Evolutionary conservation across 306 rosid genomes (phyloP).

Genomic region (Quercus dentata): DNA sequence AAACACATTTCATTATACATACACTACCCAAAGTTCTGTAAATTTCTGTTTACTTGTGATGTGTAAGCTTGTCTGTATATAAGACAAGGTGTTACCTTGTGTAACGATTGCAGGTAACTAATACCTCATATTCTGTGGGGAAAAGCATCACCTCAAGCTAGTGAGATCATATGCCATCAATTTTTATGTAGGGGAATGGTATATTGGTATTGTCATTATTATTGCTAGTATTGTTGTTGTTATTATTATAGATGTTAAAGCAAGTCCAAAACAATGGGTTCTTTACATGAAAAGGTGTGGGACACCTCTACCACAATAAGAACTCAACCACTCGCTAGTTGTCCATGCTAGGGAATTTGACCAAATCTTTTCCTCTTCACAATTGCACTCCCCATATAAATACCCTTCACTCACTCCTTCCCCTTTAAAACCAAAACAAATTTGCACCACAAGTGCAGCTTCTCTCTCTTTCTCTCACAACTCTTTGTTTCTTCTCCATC

Average conservation of each 20-base stretch:
- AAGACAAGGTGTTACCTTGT: too few species aligned
- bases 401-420: background rate
- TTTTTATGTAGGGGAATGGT: too few species aligned
- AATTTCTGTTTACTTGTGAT: background rate
- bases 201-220: background rate
- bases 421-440: slow-evolving; percentile 9
- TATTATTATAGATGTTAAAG: background rate
- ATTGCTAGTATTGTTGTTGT: background rate
- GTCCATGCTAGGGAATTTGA: slow-evolving; percentile 14
- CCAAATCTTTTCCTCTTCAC: slow-evolving; percentile 24
- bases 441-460: background rate
- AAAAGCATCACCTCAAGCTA: too few species aligned
- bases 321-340: background rate
- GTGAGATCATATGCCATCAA: too few species aligned
- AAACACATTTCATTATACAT: slow-evolving; percentile 15
- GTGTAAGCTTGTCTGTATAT: background rate
- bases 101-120: too few species aligned
- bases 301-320: too few species aligned
- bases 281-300: too few species aligned
- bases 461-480: background rate
- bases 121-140: too few species aligned
- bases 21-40: background rate
- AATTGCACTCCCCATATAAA: background rate
- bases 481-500: slow-evolving; percentile 11
- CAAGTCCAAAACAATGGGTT: background rate